A percentile compares a stretch with the other conserved stretches of the same genome.
Evolutionary conservation across 352 stramenopile genomes (phyloP).

Genomic region (Phytophthora parvispora): DNA sequence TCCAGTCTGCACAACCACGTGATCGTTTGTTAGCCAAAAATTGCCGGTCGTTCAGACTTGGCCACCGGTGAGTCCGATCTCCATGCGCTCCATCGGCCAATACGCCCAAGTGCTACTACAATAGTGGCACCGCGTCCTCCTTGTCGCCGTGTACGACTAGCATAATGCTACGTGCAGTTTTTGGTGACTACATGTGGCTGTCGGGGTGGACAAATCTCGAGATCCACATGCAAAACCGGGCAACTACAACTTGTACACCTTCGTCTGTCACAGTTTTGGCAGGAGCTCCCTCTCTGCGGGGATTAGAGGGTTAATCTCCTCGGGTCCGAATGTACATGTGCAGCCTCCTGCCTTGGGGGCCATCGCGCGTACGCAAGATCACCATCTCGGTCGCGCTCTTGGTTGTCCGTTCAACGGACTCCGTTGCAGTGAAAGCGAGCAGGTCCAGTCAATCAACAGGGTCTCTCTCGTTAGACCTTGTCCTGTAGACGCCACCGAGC

Average conservation of each 20-base stretch:
- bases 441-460: conserved; percentile 28
- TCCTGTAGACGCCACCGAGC: neutral
- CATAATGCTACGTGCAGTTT: conserved; percentile 3
- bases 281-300: conserved; percentile 18
- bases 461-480: neutral
- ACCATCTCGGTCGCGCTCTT: conserved; percentile 25
- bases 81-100: neutral
- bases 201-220: conserved; percentile 16
- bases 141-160: neutral
- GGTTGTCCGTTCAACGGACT: conserved; percentile 14
- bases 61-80: neutral
- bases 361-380: conserved; percentile 13
- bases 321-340: neutral
- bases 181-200: conserved; percentile 4
- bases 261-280: conserved; percentile 29
- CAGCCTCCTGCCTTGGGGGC: neutral
- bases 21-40: neutral
- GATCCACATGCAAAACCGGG: conserved; percentile 17
- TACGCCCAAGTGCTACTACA: too few species aligned
- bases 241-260: conserved; percentile 2
- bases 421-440: conserved; percentile 28
- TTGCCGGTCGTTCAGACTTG: neutral
- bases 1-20: conserved; percentile 20
- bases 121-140: neutral
- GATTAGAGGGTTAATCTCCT: conserved; percentile 34